A percentile compares a stretch with the other conserved stretches of the same genome.
Conservation (phyloP, 2,329 filamentous ascomycete species). For the Beauveria caledonica region DNA sequence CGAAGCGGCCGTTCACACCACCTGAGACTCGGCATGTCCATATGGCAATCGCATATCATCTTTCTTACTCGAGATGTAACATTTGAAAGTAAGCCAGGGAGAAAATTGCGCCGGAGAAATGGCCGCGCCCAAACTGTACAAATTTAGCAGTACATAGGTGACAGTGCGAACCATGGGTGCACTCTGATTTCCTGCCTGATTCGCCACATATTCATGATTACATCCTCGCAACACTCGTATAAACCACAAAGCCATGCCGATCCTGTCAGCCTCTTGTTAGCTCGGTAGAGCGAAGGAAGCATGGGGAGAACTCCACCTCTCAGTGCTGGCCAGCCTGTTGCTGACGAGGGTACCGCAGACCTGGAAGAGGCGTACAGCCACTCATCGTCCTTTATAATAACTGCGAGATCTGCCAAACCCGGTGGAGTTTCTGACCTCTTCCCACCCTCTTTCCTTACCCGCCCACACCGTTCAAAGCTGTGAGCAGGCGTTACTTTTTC, state of each 20-base stretch:
- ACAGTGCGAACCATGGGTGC: neutral
- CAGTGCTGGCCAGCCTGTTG: neutral
- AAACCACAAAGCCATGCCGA: slow-evolving; percentile 2
- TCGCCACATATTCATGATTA: neutral
- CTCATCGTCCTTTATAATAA: neutral
- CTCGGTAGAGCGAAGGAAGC: neutral
- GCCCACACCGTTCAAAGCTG: neutral
- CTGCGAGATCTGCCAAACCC: neutral
- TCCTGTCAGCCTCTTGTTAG: neutral
- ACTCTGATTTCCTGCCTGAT: neutral
- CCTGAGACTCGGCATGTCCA: too few species aligned
- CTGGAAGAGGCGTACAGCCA: slow-evolving; percentile 1
- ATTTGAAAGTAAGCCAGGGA: neutral
- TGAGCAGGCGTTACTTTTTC: neutral
- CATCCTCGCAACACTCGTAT: neutral
- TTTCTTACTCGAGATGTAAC: neutral
- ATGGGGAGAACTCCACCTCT: slow-evolving; percentile 2
- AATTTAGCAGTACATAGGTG: neutral
- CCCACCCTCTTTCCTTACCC: neutral
- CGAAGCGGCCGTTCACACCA: neutral
- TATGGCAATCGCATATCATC: neutral
- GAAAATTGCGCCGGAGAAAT: neutral
- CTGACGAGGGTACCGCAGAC: neutral
- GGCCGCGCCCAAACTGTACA: neutral
- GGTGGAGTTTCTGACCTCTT: neutral